These are phyloP conservation scores for Teunomyces lycoperdinae DNA, from an alignment of 805 yeast species.

Conservation along the genomic window DNA sequence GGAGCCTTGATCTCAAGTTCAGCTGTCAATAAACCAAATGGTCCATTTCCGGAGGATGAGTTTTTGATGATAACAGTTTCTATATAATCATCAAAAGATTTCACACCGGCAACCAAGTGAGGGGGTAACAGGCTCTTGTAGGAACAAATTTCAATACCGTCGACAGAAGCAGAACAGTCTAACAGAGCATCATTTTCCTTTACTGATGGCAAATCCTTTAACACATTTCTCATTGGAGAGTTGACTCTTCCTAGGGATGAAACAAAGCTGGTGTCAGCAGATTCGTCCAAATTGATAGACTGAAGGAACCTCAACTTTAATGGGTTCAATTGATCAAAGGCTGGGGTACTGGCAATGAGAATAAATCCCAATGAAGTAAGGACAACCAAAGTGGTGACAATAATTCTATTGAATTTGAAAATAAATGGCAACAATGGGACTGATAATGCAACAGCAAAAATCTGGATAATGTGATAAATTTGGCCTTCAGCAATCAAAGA, in stretches of 20 bases:
- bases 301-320: slow-evolving; percentile 72
- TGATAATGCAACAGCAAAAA: slow-evolving; percentile 29
- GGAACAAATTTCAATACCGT: slow-evolving; percentile 53
- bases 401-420: slow-evolving; percentile 59
- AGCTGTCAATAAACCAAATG: slow-evolving; percentile 66
- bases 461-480: slow-evolving; percentile 26
- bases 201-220: slow-evolving; percentile 64
- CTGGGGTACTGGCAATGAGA: slow-evolving; percentile 38
- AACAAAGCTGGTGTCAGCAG: slow-evolving; percentile 34
- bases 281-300: slow-evolving; percentile 45
- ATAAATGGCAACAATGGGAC: slow-evolving; percentile 64
- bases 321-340: slow-evolving; percentile 65
- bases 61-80: slow-evolving; percentile 50
- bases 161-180: slow-evolving; percentile 33
- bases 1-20: slow-evolving; percentile 56
- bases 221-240: slow-evolving; percentile 39
- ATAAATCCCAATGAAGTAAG: slow-evolving; percentile 26
- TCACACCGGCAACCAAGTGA: slow-evolving; percentile 26
- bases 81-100: slow-evolving; percentile 43
- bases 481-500: slow-evolving; percentile 42
- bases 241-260: slow-evolving; percentile 52
- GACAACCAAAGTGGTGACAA: slow-evolving; percentile 40
- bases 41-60: slow-evolving; percentile 42
- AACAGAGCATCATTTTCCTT: slow-evolving; percentile 31
- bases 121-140: slow-evolving; percentile 52